These are phyloP conservation scores for Boletus pseudopeckii DNA, from an alignment of 768 basidiomycete species.

Conservation along the genomic window DNA sequence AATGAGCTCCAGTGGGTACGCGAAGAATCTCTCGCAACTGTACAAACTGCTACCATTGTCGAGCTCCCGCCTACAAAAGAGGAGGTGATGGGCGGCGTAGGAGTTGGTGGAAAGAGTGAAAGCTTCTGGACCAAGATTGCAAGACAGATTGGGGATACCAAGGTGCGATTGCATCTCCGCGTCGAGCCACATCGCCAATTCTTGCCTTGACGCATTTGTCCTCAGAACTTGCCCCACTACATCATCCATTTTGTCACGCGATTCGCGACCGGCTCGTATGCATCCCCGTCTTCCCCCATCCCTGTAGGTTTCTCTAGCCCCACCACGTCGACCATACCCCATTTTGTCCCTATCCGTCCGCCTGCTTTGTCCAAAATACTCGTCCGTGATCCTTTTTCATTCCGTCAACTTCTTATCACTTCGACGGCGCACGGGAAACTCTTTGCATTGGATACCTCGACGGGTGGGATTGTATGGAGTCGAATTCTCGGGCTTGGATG, in stretches of 20 bases:
- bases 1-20: conserved; percentile 66
- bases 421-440: conserved; percentile 72
- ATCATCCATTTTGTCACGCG: conserved; percentile 62
- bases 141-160: conserved; percentile 58
- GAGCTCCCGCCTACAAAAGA: conserved; percentile 64
- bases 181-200: not conserved
- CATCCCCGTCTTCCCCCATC: conserved; percentile 41
- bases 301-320: conserved; percentile 6
- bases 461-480: conserved; percentile 77
- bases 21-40: conserved; percentile 72
- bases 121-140: conserved; percentile 46
- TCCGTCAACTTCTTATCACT: conserved; percentile 76
- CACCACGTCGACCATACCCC: conserved; percentile 16
- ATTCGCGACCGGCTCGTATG: conserved; percentile 68
- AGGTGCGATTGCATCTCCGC: conserved; percentile 36
- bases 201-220: not conserved
- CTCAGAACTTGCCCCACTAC: conserved; percentile 69
- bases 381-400: conserved; percentile 77
- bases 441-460: conserved; percentile 78
- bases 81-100: conserved; percentile 14
- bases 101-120: conserved; percentile 31
- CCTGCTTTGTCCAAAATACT: conserved; percentile 38
- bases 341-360: conserved; percentile 17
- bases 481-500: conserved; percentile 71
- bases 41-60: conserved; percentile 64